A percentile compares a stretch with the other conserved stretches of the same genome.
Conservation (phyloP, 345 rosid species). For the Abelmoschus esculentus region DNA sequence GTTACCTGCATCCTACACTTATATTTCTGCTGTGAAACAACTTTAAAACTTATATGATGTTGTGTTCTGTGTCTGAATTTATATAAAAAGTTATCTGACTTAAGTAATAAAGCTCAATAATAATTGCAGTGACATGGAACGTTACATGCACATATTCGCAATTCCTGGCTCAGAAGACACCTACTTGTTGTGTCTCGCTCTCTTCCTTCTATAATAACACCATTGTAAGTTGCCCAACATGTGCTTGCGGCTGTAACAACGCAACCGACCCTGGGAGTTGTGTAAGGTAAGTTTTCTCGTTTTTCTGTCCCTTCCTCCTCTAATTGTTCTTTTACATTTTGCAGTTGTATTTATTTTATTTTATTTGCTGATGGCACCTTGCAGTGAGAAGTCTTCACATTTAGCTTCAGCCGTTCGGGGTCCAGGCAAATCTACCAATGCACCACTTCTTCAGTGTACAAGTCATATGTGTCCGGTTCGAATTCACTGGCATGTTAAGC, state of each 20-base stretch:
- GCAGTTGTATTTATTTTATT: neutral
- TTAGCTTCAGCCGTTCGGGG: conserved; percentile 62
- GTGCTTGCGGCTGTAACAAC: conserved; percentile 75
- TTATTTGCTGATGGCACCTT: conserved; percentile 6
- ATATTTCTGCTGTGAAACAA: neutral
- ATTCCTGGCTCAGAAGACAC: conserved; percentile 71
- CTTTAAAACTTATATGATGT: neutral
- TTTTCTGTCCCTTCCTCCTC: neutral
- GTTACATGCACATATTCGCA: conserved; percentile 90
- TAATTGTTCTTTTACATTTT: neutral
- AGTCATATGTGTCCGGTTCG: conserved; percentile 80
- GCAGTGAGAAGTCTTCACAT: conserved; percentile 53
- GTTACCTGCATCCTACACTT: neutral
- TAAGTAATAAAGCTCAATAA: neutral
- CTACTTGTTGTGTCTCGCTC: conserved; percentile 85
- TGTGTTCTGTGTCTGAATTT: neutral
- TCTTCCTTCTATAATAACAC: conserved; percentile 82
- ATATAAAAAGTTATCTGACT: neutral
- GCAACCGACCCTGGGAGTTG: conserved; percentile 36
- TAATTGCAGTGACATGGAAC: conserved; percentile 88
- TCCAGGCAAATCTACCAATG: conserved; percentile 24
- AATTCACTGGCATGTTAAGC: conserved; percentile 89
- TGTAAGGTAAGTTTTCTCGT: conserved; percentile 41
- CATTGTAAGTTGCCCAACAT: conserved; percentile 69
- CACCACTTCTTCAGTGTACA: conserved; percentile 67